Evolutionary conservation across 257 asterid species (phyloP).

Genomic region (Nicotiana otophora): DNA sequence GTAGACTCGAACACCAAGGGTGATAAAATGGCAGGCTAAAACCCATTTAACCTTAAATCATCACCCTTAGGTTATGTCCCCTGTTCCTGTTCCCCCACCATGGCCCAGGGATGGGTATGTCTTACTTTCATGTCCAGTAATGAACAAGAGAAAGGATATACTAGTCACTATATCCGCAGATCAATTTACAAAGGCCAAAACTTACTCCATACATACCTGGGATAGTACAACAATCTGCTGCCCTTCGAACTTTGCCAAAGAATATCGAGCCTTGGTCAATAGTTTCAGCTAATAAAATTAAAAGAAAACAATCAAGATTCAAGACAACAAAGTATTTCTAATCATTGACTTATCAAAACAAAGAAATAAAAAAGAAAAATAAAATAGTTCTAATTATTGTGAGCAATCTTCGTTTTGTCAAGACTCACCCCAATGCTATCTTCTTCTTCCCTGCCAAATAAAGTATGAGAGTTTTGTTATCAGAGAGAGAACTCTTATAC

Average conservation of each 20-base stretch:
- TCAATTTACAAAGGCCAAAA: slow-evolving; percentile 9
- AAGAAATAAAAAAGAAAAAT: neutral
- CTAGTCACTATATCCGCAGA: neutral
- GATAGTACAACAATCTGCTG: slow-evolving; percentile 87
- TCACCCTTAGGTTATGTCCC: neutral
- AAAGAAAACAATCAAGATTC: slow-evolving; percentile 18
- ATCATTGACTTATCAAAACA: neutral
- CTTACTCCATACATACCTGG: slow-evolving; percentile 47
- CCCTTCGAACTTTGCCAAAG: slow-evolving; percentile 77
- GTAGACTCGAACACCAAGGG: neutral
- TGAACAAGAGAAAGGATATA: neutral
- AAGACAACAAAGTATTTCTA: slow-evolving; percentile 15
- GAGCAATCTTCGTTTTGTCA: neutral
- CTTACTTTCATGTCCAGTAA: neutral
- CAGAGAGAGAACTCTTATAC: slow-evolving; percentile 2
- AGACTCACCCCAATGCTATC: slow-evolving; percentile 74
- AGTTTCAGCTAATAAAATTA: slow-evolving; percentile 58
- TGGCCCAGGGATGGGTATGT: neutral
- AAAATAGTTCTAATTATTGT: neutral
- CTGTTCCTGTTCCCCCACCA: neutral
- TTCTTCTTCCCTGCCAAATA: slow-evolving; percentile 77
- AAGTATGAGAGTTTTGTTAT: neutral
- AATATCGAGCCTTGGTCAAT: slow-evolving; percentile 80
- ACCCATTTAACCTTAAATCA: neutral
- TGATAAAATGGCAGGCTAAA: neutral